A percentile compares a stretch with the other conserved stretches of the same genome.
Conservation (phyloP, 2,329 filamentous ascomycete genomes). For the Diaporthe batatas region DNA sequence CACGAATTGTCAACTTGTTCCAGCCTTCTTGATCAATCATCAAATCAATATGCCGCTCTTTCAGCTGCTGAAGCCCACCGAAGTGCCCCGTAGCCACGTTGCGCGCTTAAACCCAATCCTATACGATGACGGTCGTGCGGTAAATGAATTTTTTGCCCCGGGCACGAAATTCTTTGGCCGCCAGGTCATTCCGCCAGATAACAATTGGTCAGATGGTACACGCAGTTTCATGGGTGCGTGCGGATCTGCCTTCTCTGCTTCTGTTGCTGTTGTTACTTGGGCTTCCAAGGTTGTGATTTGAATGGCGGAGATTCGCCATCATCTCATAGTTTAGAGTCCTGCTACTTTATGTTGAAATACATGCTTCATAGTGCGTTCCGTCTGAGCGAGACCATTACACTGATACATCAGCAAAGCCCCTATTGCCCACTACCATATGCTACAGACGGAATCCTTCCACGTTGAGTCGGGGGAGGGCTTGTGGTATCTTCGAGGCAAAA, state of each 20-base stretch:
- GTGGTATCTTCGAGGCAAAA: constrained; percentile 11
- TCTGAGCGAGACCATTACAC: not conserved
- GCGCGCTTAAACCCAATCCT: constrained; percentile 3
- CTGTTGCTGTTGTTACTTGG: too few relatives aligned
- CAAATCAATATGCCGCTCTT: constrained; percentile 1
- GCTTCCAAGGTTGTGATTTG: too few relatives aligned
- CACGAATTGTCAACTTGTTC: not conserved
- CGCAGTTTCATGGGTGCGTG: constrained; percentile 8
- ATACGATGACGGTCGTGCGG: constrained; percentile 8
- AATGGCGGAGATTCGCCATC: too few relatives aligned
- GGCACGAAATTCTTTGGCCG: constrained; percentile 23
- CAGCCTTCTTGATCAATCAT: not conserved
- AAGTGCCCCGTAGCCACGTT: constrained; percentile 9
- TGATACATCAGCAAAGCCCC: constrained; percentile 4
- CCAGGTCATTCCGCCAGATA: constrained; percentile 17
- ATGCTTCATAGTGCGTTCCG: not conserved
- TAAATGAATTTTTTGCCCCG: constrained; percentile 18
- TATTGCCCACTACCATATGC: not conserved
- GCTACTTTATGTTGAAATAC: too few relatives aligned
- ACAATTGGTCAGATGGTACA: constrained; percentile 2
- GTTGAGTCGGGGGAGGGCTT: constrained; percentile 20
- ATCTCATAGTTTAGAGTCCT: too few relatives aligned
- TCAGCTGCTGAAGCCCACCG: constrained; percentile 4
- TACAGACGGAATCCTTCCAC: constrained; percentile 21
- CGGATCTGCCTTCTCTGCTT: not conserved